These are phyloP conservation scores for Candida sp. DNA, from an alignment of 1,139 yeast genomes.

Conservation along the genomic window DNA sequence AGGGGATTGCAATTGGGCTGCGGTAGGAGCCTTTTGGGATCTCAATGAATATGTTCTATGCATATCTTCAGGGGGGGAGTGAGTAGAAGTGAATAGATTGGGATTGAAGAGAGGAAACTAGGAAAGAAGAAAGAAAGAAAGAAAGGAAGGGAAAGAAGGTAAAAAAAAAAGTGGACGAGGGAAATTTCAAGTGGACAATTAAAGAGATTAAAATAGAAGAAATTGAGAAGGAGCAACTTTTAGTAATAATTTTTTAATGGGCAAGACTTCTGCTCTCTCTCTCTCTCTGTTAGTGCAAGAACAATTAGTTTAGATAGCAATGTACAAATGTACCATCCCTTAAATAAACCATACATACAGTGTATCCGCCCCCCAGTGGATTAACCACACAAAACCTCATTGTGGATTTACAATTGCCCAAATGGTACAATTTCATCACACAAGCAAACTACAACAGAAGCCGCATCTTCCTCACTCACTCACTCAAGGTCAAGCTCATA, in stretches of 20 bases:
- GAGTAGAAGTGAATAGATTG: not conserved
- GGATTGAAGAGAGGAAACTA: conserved; percentile 33
- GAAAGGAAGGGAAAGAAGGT: conserved; percentile 3
- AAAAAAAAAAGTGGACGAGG: conserved; percentile 1
- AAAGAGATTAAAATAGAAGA: not conserved
- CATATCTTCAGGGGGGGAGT: conserved; percentile 48
- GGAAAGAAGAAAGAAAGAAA: not conserved
- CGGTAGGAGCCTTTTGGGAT: conserved; percentile 95
- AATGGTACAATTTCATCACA: not conserved
- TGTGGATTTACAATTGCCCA: not conserved
- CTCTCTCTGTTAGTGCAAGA: not conserved
- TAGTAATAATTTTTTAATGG: conserved; percentile 2
- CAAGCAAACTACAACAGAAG: not conserved
- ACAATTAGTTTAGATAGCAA: not conserved
- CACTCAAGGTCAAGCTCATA: not conserved
- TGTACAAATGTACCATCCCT: not conserved
- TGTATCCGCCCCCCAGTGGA: too few species aligned
- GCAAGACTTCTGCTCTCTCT: too few species aligned
- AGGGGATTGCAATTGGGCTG: conserved; percentile 91
- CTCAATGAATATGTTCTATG: conserved; percentile 99
- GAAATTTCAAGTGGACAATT: conserved; percentile 3
- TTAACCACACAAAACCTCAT: not conserved
- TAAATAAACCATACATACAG: not conserved
- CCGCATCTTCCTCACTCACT: not conserved
- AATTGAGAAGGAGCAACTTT: not conserved